Conservation (phyloP, 2,329 filamentous ascomycete species). For the Cephalotrichum gorgonifer region DNA sequence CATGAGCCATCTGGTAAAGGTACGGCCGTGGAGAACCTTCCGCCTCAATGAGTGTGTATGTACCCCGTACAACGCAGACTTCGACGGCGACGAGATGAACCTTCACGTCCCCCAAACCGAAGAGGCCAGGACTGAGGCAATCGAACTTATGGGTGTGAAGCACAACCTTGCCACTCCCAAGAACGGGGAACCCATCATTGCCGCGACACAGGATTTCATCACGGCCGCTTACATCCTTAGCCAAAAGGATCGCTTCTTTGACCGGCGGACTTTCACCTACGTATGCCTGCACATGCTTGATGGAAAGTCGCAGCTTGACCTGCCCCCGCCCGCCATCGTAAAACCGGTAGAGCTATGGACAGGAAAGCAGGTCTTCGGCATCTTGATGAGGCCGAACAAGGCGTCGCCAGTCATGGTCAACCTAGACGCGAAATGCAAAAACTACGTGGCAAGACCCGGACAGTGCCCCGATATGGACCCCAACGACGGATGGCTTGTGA, state of each 20-base stretch:
- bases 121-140: slow-evolving; percentile 89
- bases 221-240: slow-evolving; percentile 87
- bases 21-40: slow-evolving; percentile 92
- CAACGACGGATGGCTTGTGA: slow-evolving; percentile 82
- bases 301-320: slow-evolving; percentile 63
- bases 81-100: slow-evolving; percentile 99
- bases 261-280: slow-evolving; percentile 78
- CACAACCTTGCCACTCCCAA: slow-evolving; percentile 93
- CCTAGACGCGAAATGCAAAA: slow-evolving; percentile 82
- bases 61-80: slow-evolving; percentile 97
- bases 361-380: slow-evolving; percentile 90
- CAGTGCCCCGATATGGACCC: slow-evolving; percentile 62
- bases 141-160: slow-evolving; percentile 95
- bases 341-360: slow-evolving; percentile 89
- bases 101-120: slow-evolving; percentile 96
- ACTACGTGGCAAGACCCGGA: slow-evolving; percentile 55
- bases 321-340: slow-evolving; percentile 77
- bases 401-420: slow-evolving; percentile 78
- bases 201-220: slow-evolving; percentile 98
- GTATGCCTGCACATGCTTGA: slow-evolving; percentile 93
- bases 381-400: slow-evolving; percentile 82
- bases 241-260: slow-evolving; percentile 87
- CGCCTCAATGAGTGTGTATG: slow-evolving; percentile 97
- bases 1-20: slow-evolving; percentile 87
- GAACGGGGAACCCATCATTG: slow-evolving; percentile 96